These are phyloP conservation scores for Plasmodium gaboni DNA, from an alignment of 169 alveolate species.

Conservation along the genomic window DNA sequence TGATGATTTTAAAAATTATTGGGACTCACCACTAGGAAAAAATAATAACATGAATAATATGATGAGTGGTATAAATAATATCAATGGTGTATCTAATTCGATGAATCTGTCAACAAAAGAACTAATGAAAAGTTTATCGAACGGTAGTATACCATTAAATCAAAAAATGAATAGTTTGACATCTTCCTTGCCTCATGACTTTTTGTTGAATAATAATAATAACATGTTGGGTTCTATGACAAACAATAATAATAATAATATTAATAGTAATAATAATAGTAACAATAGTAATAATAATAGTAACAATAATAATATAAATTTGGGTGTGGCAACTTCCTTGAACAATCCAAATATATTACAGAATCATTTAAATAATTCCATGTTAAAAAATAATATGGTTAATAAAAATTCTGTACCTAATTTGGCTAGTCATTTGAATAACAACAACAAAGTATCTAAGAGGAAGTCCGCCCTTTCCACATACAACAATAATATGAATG, in stretches of 20 bases:
- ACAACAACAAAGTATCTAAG: too few relatives aligned
- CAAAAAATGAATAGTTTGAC: slow-evolving; percentile 6
- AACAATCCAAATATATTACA: too few relatives aligned
- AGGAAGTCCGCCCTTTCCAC: too few relatives aligned
- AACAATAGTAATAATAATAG: slow-evolving; percentile 10
- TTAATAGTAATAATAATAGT: neutral
- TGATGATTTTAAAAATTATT: slow-evolving; percentile 56
- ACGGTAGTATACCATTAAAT: neutral
- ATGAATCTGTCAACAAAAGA: neutral
- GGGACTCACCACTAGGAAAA: slow-evolving; percentile 45
- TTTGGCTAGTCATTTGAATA: too few relatives aligned
- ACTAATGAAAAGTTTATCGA: neutral
- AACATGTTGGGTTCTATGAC: neutral
- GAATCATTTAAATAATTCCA: too few relatives aligned
- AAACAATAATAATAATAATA: neutral
- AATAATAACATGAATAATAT: neutral
- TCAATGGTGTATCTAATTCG: too few relatives aligned
- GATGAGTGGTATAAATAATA: too few relatives aligned
- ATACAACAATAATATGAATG: neutral
- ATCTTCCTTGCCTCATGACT: slow-evolving; percentile 11
- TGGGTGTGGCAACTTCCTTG: too few relatives aligned
- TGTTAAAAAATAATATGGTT: too few relatives aligned
- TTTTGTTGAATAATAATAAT: slow-evolving; percentile 6
- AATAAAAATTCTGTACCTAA: too few relatives aligned
- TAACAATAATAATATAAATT: slow-evolving; percentile 2